Base-by-base conservation (phyloP, 2,329 filamentous ascomycete genomes). In the Pyricularia grisea region DNA sequence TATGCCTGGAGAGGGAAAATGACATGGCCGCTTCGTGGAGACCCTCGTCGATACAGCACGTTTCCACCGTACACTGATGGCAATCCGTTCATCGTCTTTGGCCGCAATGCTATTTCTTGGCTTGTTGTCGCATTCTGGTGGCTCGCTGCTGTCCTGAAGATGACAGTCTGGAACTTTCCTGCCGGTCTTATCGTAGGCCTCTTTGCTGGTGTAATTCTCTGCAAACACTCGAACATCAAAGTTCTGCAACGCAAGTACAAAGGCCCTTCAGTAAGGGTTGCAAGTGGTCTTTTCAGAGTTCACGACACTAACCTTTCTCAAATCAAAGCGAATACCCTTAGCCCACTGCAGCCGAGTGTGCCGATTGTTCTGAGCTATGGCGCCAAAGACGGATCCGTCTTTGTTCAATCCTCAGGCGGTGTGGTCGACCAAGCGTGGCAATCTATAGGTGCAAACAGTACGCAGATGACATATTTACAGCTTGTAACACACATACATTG, bases 21-120 rank as follows among this genome's bases (percentile, higher is more conserved):
- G 33, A 63, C 67, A 25, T 68, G 67, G 67, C 67, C 67, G 12
- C 60, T 68, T n/a, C 61, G 63, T 11, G 67, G 67, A 12, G 67
- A 68, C 17, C 67, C 67, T 23, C 67, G 67, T 25, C 30, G 67
- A 36, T 68, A 68, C 67, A 68, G 67, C 60, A 68, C 67, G 27
- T 68, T 68, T 28, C 67, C 67, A 11, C 67, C 67, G 11, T 68
- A 64, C 55, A n/a, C 25, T 2, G 67, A 68, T 2, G 67, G 67
- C 23, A 30, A 65, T 10, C 31, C 28, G 2, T n/a, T 68, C 25
- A 7, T 36, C 3, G 25, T 27, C 1, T 28, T 63, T 50, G 60
- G 58, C n/a, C 58, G 60, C 4, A 42, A 65, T 27, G 25, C 27
- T 25, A 27, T n/a, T 33, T 31, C 33, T 10, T 50, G 33, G 23